Conservation (phyloP, 2,329 filamentous ascomycete species). For the Aspergillus sp. region DNA sequence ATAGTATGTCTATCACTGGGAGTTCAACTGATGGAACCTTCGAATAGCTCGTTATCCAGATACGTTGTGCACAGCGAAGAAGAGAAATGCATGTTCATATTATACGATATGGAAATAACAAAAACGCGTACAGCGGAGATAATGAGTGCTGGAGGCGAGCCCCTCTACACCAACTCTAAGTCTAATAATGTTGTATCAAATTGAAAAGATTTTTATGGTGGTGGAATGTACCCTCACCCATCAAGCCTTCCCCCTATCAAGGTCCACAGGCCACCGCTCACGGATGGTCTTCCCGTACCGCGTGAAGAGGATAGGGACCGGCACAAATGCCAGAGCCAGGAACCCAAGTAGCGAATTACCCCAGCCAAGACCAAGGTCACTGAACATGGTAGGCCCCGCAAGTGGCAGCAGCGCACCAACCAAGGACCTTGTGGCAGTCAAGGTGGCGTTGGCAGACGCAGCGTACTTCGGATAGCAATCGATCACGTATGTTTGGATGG, state of each 20-base stretch:
- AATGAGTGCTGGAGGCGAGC: too few relatives aligned
- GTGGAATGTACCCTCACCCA: constrained; percentile 14
- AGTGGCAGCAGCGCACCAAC: constrained; percentile 64
- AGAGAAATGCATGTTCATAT: too few relatives aligned
- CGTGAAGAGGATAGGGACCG: constrained; percentile 28
- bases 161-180: too few relatives aligned
- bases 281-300: constrained; percentile 17
- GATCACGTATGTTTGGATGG: constrained; percentile 66
- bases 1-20: too few relatives aligned
- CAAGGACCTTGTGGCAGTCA: constrained; percentile 60
- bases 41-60: too few relatives aligned
- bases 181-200: too few relatives aligned
- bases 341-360: constrained; percentile 60
- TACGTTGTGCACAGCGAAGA: too few relatives aligned
- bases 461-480: constrained; percentile 56
- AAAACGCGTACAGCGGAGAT: too few relatives aligned
- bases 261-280: constrained; percentile 12
- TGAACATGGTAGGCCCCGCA: constrained; percentile 58
- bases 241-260: background rate
- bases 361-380: constrained; percentile 52
- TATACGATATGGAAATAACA: too few relatives aligned
- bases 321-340: constrained; percentile 56
- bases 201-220: too few relatives aligned
- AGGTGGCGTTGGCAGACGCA: constrained; percentile 56
- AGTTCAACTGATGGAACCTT: too few relatives aligned